A percentile compares a stretch with the other conserved stretches of the same genome.
These are phyloP conservation scores for Collybiopsis luxurians DNA, from an alignment of 768 basidiomycete genomes.

Conservation along the genomic window DNA sequence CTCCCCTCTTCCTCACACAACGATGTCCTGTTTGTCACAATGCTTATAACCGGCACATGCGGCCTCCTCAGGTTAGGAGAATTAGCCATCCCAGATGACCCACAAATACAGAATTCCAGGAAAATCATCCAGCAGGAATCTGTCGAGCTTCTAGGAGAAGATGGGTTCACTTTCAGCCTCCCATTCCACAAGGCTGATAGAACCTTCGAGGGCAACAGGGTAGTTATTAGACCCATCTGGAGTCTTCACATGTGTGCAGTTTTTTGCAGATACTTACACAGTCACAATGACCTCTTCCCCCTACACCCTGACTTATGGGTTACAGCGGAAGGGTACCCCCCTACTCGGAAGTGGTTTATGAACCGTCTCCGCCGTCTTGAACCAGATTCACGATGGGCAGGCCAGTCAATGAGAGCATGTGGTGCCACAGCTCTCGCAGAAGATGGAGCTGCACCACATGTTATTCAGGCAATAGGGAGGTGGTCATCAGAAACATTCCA, in stretches of 20 bases:
- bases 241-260: neutral
- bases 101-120: slow-evolving; percentile 1
- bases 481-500: slow-evolving; percentile 24
- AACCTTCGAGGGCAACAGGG: slow-evolving; percentile 16
- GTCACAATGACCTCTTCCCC: neutral
- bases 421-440: slow-evolving; percentile 26
- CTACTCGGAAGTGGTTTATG: slow-evolving; percentile 27
- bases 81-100: slow-evolving; percentile 19
- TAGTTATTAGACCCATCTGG: neutral
- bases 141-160: neutral
- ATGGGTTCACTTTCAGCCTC: slow-evolving; percentile 11
- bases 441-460: slow-evolving; percentile 14
- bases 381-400: slow-evolving; percentile 12
- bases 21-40: neutral
- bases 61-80: slow-evolving; percentile 26
- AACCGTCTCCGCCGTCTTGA: slow-evolving; percentile 13
- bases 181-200: slow-evolving; percentile 24
- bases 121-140: slow-evolving; percentile 17
- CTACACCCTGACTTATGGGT: slow-evolving; percentile 22
- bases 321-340: slow-evolving; percentile 16
- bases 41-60: slow-evolving; percentile 18
- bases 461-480: slow-evolving; percentile 24
- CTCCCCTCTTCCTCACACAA: neutral
- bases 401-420: slow-evolving; percentile 29
- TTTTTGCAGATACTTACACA: neutral